Conservation (phyloP, 2,329 filamentous ascomycete genomes). For the Lecanosticta acicola region DNA sequence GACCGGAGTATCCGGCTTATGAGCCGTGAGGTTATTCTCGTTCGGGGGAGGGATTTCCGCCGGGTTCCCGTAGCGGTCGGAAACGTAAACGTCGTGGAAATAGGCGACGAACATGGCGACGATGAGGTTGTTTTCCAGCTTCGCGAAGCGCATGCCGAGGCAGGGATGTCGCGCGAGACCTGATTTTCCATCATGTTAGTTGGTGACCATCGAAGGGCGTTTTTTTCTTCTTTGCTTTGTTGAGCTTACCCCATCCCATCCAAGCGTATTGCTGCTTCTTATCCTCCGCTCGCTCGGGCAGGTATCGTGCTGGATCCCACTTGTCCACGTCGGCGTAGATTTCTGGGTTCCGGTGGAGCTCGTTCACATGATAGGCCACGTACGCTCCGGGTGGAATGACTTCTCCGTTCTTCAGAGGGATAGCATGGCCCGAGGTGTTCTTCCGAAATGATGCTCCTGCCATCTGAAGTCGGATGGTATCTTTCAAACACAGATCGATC, state of each 20-base stretch:
- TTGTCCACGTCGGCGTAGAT: constrained; percentile 46
- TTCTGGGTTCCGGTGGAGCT: constrained; percentile 45
- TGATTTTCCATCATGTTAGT: constrained; percentile 1
- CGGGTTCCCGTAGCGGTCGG: constrained; percentile 37
- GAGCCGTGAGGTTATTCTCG: constrained; percentile 36
- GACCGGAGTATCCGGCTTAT: constrained; percentile 36
- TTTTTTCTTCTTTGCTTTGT: no score
- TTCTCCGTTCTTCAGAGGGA: constrained; percentile 41
- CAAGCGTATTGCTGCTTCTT: constrained; percentile 36
- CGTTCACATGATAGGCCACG: constrained; percentile 43
- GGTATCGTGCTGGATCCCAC: constrained; percentile 50
- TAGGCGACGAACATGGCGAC: constrained; percentile 46
- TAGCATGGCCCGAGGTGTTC: constrained; percentile 44
- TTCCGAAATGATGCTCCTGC: constrained; percentile 48
- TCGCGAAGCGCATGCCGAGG: constrained; percentile 44
- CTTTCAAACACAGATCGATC: constrained; percentile 49
- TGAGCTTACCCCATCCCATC: constrained; percentile 32
- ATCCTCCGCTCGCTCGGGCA: constrained; percentile 46
- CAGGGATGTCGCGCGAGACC: constrained; percentile 39
- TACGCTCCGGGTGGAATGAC: constrained; percentile 48
- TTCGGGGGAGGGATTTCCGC: constrained; percentile 32
- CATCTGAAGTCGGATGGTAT: constrained; percentile 49
- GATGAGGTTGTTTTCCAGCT: constrained; percentile 49
- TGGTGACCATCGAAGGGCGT: no score
- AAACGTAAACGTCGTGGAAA: constrained; percentile 46